Base-by-base conservation (phyloP, 768 basidiomycete genomes). In the Gautieria morchelliformis region DNA sequence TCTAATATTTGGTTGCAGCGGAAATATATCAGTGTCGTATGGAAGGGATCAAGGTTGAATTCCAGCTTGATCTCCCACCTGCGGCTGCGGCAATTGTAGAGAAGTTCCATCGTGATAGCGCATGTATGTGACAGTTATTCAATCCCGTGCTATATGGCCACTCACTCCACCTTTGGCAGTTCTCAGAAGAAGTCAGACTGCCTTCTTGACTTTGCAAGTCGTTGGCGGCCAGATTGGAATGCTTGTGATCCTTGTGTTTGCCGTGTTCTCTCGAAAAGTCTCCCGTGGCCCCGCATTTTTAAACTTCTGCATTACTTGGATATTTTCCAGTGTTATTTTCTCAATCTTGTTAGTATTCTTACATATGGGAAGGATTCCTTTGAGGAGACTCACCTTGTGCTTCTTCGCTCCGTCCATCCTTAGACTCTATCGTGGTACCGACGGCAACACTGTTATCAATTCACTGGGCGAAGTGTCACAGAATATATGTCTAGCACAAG, bases 221-320 rank as follows among this genome's bases (percentile, higher is more conserved):
- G 60, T 70, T 40, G 83, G 79, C 35, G 82, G 81, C 1, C 77
- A 83, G 56, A 64, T 80, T 42, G 74, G 78, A 46, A 66, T 82
- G 12, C 79, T 78, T 14, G 59, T 78, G 10, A 68, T 82, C 40
- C 66, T 83, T 33, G 59, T 72, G 12, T 80, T 76, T 11, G 75
- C 75, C 50, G 62, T 77, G 17, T 58, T 74, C 22, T 74, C 72
- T 52, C 76, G 71, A 61, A 72, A 69, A 44, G 65, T 75, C 27
- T 66, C 69, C 39, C 75, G 78, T 55, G 78, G 77, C 53, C 77
- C 80, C 0, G 75, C 76, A 1, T 71, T 83, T 61, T 66, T 82
- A 59, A 83, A 84, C 59, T 77, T 83, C 59, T 82, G 79, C 57
- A 53, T 77, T n/a, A 72, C 76, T 47, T 80, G 80, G 79, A 72